Conservation (phyloP, 371 early-diverging fungal genomes). For the Syncephalastrum sp. region DNA sequence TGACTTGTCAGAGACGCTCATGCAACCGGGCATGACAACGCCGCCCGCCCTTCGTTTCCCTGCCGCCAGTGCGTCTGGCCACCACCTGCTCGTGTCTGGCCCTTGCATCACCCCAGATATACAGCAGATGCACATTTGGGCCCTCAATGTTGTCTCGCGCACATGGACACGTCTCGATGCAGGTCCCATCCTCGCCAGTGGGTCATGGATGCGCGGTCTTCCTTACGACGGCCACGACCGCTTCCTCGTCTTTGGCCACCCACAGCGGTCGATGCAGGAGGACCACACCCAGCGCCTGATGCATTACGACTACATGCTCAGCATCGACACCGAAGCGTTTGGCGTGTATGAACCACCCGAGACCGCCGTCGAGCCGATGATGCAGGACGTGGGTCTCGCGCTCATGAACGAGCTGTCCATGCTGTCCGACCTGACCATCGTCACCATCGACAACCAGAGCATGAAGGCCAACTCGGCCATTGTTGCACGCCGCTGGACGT, state of each 20-base stretch:
- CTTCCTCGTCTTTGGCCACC: constrained; percentile 74
- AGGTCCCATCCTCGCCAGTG: constrained; percentile 58
- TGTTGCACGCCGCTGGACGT: constrained; percentile 66
- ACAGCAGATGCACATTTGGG: constrained; percentile 72
- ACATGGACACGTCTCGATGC: constrained; percentile 69
- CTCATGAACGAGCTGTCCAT: constrained; percentile 51
- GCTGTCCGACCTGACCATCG: constrained; percentile 54
- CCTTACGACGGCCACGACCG: constrained; percentile 56
- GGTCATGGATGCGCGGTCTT: constrained; percentile 73
- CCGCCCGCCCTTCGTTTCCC: constrained; percentile 80
- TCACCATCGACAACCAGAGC: constrained; percentile 54
- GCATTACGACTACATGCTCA: constrained; percentile 58
- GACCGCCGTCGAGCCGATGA: constrained; percentile 27
- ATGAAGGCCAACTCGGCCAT: constrained; percentile 62
- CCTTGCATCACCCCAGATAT: constrained; percentile 58
- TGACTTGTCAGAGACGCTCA: constrained; percentile 34
- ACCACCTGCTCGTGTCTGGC: constrained; percentile 68
- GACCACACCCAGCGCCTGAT: constrained; percentile 74
- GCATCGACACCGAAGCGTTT: constrained; percentile 63
- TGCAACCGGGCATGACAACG: constrained; percentile 32
- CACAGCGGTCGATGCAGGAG: constrained; percentile 52
- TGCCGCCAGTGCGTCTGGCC: constrained; percentile 60
- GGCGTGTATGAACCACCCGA: constrained; percentile 55
- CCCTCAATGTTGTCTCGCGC: constrained; percentile 56
- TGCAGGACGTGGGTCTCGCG: constrained; percentile 56